Percentiles rank a stretch among this genome's conserved stretches.
Evolutionary conservation across 2,329 filamentous ascomycete genomes (phyloP).

Genomic region (Calonectria hongkongensis): DNA sequence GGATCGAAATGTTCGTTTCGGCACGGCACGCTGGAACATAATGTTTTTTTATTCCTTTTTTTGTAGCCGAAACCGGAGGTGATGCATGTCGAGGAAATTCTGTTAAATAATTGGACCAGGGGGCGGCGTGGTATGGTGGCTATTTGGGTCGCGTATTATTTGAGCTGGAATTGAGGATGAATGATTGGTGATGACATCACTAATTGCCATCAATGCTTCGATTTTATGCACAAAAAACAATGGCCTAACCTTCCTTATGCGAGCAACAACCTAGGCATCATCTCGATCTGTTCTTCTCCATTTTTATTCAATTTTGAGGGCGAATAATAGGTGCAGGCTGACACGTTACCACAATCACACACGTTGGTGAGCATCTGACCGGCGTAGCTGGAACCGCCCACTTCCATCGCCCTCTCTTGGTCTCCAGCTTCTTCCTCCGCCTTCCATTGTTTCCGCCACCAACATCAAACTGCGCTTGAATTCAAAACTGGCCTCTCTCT

Average conservation of each 20-base stretch:
- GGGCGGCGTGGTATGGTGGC: not conserved
- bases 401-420: constrained; percentile 5
- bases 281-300: not conserved
- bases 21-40: no score
- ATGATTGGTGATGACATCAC: constrained; percentile 3
- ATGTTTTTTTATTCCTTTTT: no score
- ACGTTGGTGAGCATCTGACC: constrained; percentile 30
- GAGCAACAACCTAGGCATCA: not conserved
- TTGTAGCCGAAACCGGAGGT: not conserved
- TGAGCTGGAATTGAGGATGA: not conserved
- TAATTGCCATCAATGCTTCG: not conserved
- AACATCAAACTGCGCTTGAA: not conserved
- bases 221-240: not conserved
- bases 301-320: not conserved
- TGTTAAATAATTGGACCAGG: not conserved
- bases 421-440: constrained; percentile 25
- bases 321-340: constrained; percentile 11
- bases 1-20: not conserved
- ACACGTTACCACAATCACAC: constrained; percentile 17
- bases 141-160: not conserved
- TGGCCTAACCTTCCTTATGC: no score
- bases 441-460: constrained; percentile 19
- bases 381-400: constrained; percentile 9
- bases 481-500: not conserved
- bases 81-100: not conserved